Conservation (phyloP, 768 basidiomycete genomes). For the Candolleomyces eurysporus region DNA sequence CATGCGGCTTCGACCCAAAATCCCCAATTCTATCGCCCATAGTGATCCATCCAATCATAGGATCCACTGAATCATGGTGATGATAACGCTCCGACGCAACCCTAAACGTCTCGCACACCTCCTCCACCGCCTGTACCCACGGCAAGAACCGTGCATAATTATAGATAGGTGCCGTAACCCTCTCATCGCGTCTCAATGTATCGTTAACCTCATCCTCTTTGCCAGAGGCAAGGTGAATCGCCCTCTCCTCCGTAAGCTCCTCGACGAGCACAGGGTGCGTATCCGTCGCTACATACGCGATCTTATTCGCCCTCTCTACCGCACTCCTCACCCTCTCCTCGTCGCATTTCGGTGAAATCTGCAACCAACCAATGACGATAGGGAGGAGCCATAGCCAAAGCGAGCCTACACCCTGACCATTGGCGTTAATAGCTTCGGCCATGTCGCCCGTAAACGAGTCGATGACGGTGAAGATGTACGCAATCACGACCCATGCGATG, state of each 20-base stretch:
- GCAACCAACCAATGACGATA: conserved; percentile 39
- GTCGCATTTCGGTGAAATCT: conserved; percentile 40
- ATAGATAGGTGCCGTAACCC: conserved; percentile 18
- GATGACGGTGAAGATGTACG: conserved; percentile 39
- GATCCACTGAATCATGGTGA: conserved; percentile 7
- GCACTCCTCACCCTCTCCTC: conserved; percentile 27
- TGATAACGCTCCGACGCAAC: conserved; percentile 7
- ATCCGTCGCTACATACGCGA: conserved; percentile 18
- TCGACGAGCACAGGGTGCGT: not conserved
- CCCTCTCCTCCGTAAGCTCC: not conserved
- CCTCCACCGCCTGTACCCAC: conserved; percentile 15
- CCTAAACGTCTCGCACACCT: conserved; percentile 12
- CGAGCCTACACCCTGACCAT: conserved; percentile 37
- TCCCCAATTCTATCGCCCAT: not conserved
- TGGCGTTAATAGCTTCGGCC: conserved; percentile 19
- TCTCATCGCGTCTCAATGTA: conserved; percentile 11
- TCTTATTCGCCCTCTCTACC: conserved; percentile 24
- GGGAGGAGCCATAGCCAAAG: conserved; percentile 45
- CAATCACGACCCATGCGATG: conserved; percentile 43
- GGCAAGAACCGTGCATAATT: conserved; percentile 21
- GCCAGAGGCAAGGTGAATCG: not conserved
- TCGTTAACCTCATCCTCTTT: conserved; percentile 1
- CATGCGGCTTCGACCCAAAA: not conserved
- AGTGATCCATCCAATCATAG: not conserved
- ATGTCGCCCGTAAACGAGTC: conserved; percentile 28